A percentile compares a stretch with the other conserved stretches of the same genome.
These are phyloP conservation scores for Gomphus sp. DNA, from an alignment of 1,284 basidiomycete species.

Conservation along the genomic window DNA sequence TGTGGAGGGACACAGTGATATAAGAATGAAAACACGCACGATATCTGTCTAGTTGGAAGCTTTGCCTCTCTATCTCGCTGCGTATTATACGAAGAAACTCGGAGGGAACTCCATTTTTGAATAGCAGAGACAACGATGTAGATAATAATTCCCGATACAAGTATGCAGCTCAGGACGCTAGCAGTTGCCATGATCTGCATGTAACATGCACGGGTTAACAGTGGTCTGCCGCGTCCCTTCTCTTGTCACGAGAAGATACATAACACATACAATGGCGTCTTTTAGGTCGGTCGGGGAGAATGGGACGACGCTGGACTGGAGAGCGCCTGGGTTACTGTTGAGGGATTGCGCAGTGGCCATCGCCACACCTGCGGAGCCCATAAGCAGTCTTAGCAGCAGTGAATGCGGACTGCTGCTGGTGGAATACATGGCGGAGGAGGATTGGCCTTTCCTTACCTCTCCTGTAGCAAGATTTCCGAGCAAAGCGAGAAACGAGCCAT, in stretches of 20 bases:
- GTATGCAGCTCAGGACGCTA: not conserved
- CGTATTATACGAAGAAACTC: not conserved
- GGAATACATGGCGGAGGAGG: too few relatives aligned
- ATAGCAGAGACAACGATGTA: not conserved
- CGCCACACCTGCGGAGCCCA: not conserved
- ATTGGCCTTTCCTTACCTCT: too few relatives aligned
- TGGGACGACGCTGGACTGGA: not conserved
- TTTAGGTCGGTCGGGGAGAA: not conserved
- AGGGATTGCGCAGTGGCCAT: not conserved
- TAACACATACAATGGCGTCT: not conserved
- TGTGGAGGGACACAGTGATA: not conserved
- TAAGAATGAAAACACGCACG: not conserved
- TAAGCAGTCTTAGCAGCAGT: not conserved
- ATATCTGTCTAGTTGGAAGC: not conserved
- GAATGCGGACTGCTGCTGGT: too few relatives aligned
- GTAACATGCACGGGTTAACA: not conserved
- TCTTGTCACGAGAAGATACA: not conserved
- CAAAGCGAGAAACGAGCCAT: too few relatives aligned
- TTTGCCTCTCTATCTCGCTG: not conserved
- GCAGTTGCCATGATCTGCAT: not conserved
- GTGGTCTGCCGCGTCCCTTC: too few relatives aligned
- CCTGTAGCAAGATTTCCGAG: too few relatives aligned
- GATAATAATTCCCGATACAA: not conserved
- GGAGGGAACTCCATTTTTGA: not conserved
- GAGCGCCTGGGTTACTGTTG: not conserved